Percentiles rank a stretch among this genome's conserved stretches.
phyloP scores from a whole-genome alignment of 2,329 filamentous ascomycete genomes.

The Fusarium scirpi region DNA sequence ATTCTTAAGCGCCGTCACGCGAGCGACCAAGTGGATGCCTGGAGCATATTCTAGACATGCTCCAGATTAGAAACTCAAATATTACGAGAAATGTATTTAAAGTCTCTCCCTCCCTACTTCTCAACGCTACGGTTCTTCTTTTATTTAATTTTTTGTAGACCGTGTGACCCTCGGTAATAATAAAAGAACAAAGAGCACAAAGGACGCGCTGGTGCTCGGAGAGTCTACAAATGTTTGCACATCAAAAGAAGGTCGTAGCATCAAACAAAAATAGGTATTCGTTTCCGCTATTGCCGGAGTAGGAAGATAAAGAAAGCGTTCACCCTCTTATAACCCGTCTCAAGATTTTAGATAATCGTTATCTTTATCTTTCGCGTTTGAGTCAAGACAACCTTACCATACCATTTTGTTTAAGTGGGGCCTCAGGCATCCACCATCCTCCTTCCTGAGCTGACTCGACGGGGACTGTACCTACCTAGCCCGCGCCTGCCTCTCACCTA shows the following conservation, averaged over 20 bases:
- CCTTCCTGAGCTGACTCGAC: background rate
- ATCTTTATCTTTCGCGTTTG: constrained; percentile 15
- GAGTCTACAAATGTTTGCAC: background rate
- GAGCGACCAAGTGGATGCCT: background rate
- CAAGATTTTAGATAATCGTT: background rate
- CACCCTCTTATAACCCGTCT: background rate
- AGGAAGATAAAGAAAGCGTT: background rate
- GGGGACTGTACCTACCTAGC: constrained; percentile 4
- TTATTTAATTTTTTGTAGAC: background rate
- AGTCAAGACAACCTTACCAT: background rate
- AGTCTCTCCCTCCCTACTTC: no score
- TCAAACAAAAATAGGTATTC: background rate
- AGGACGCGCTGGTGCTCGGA: background rate
- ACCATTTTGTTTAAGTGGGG: constrained; percentile 9
- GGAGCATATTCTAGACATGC: no score
- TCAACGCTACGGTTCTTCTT: background rate
- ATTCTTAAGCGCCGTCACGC: background rate
- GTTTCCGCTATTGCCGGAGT: background rate
- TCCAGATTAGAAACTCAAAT: background rate
- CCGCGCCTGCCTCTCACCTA: constrained; percentile 6
- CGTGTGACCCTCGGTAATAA: background rate
- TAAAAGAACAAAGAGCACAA: background rate
- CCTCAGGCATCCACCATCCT: constrained; percentile 22
- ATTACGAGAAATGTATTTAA: background rate
- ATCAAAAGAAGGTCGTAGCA: background rate